Evolutionary conservation across 768 basidiomycete species (phyloP).

Genomic region (Exidia glandulosa): DNA sequence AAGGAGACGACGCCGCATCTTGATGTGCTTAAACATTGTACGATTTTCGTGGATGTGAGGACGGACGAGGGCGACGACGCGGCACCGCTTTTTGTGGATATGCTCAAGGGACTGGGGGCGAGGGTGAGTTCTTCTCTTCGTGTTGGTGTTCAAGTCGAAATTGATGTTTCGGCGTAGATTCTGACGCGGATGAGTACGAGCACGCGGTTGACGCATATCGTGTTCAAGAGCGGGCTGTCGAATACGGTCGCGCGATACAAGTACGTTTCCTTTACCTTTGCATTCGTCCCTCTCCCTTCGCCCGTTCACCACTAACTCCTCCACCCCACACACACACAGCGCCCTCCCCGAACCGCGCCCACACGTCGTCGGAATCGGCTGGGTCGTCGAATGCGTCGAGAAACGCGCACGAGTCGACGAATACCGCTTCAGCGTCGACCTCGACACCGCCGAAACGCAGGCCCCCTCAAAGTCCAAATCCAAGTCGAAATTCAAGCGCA

Average conservation of each 20-base stretch:
- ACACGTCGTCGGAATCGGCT: slow-evolving; percentile 68
- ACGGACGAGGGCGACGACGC: slow-evolving; percentile 71
- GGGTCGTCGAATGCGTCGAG: slow-evolving; percentile 84
- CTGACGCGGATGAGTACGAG: slow-evolving; percentile 55
- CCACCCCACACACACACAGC: slow-evolving; percentile 20
- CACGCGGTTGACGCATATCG: slow-evolving; percentile 69
- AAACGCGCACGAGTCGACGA: slow-evolving; percentile 54
- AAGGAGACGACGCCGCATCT: not conserved
- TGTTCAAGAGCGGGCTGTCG: slow-evolving; percentile 72
- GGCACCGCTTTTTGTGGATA: slow-evolving; percentile 69
- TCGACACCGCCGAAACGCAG: slow-evolving; percentile 24
- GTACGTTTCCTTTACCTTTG: slow-evolving; percentile 32
- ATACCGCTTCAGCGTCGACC: slow-evolving; percentile 49
- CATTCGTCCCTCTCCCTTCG: not conserved
- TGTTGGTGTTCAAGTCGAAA: not conserved
- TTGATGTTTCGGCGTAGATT: slow-evolving; percentile 28
- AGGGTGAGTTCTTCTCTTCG: slow-evolving; percentile 38
- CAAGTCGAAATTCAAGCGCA: not conserved
- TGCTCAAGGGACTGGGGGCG: slow-evolving; percentile 71
- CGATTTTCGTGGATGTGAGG: slow-evolving; percentile 75
- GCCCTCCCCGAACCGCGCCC: slow-evolving; percentile 59
- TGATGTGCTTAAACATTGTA: slow-evolving; percentile 55
- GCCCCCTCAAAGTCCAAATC: not conserved
- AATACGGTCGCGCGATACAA: slow-evolving; percentile 66
- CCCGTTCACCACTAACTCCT: not conserved